Evolutionary conservation across 2,329 filamentous ascomycete genomes (phyloP).

Genomic region (Fusarium buxicola): DNA sequence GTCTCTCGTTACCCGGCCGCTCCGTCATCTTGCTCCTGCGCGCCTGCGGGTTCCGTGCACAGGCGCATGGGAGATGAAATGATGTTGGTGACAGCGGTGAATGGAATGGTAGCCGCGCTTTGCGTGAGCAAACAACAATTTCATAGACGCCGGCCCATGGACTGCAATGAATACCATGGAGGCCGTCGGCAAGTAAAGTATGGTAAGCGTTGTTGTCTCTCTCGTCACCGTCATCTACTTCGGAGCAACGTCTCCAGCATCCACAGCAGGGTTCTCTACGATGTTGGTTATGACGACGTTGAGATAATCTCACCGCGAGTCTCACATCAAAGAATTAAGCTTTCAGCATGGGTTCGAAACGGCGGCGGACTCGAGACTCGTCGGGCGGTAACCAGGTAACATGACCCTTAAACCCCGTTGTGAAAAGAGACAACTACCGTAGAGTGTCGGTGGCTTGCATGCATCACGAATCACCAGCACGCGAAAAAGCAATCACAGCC

Average conservation of each 20-base stretch:
- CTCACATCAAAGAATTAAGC: not conserved
- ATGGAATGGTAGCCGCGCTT: constrained; percentile 31
- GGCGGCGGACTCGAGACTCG: not conserved
- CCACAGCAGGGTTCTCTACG: not conserved
- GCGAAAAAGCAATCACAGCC: constrained; percentile 1
- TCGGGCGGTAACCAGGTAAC: constrained; percentile 4
- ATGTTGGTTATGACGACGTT: constrained; percentile 3
- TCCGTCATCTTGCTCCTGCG: not conserved
- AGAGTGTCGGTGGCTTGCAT: constrained; percentile 6
- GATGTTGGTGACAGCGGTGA: constrained; percentile 15
- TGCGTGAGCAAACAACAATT: constrained; percentile 10
- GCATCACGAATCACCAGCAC: not conserved
- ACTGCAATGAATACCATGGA: too few relatives aligned
- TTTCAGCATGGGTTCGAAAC: too few relatives aligned
- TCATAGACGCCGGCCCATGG: too few relatives aligned
- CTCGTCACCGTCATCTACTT: constrained; percentile 7
- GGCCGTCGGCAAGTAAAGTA: too few relatives aligned
- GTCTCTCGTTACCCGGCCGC: not conserved
- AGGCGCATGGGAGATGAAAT: not conserved
- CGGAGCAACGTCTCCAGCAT: not conserved
- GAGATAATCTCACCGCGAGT: not conserved
- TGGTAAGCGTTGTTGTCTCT: constrained; percentile 36
- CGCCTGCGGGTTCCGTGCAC: not conserved
- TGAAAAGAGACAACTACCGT: constrained; percentile 41
- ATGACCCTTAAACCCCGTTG: constrained; percentile 2